These are phyloP conservation scores for Talaromyces sp. DNA, from an alignment of 2,329 filamentous ascomycete species.

Conservation along the genomic window DNA sequence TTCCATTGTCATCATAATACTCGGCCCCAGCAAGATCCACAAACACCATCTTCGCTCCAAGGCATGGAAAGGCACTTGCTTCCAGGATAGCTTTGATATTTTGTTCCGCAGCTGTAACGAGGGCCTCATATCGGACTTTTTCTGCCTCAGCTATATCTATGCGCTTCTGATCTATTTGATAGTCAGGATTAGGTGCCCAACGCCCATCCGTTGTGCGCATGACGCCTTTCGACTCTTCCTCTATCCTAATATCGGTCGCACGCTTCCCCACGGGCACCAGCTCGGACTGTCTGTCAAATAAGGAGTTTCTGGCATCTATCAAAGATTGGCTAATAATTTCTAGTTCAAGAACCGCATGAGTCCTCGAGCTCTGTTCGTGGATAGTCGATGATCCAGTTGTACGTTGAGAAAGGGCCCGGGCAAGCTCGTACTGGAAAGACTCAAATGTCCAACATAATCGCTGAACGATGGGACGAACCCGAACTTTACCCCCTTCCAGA, in stretches of 20 bases:
- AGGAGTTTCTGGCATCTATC: constrained; percentile 35
- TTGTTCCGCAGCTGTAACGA: constrained; percentile 35
- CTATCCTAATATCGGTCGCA: constrained; percentile 40
- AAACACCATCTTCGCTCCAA: constrained; percentile 45
- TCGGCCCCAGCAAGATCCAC: constrained; percentile 48
- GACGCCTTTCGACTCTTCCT: constrained; percentile 34
- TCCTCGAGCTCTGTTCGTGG: constrained; percentile 46
- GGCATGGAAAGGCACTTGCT: constrained; percentile 24
- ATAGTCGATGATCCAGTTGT: constrained; percentile 39
- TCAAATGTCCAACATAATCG: constrained; percentile 34
- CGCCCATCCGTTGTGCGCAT: constrained; percentile 31
- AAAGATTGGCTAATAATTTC: constrained; percentile 40
- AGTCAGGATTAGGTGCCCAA: constrained; percentile 35
- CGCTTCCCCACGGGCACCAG: constrained; percentile 45
- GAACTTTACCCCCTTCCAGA: constrained; percentile 39
- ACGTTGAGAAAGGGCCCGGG: constrained; percentile 29
- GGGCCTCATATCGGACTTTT: constrained; percentile 35
- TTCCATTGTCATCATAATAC: constrained; percentile 33
- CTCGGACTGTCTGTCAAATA: constrained; percentile 44
- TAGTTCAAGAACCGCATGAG: constrained; percentile 44
- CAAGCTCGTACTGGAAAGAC: constrained; percentile 29
- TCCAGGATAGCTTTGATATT: constrained; percentile 26
- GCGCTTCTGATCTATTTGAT: constrained; percentile 33
- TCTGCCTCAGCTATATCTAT: constrained; percentile 41
- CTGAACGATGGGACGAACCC: constrained; percentile 37